These are phyloP conservation scores for Wallacemonas sp. DNA, from an alignment of 208 protist species.

Conservation along the genomic window DNA sequence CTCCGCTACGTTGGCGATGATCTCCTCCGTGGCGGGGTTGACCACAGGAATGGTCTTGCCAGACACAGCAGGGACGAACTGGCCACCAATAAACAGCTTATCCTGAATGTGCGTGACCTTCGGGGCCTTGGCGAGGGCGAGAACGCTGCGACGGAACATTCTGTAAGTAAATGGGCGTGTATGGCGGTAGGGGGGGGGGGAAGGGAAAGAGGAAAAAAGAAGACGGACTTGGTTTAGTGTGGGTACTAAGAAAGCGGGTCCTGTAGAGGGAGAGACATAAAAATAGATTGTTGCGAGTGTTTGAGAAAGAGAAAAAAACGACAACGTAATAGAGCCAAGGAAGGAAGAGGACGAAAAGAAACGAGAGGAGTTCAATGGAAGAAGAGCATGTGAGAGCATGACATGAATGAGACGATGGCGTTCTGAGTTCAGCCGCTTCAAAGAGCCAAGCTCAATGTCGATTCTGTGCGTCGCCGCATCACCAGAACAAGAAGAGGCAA, in stretches of 20 bases:
- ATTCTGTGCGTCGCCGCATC: too few relatives aligned
- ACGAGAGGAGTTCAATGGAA: too few relatives aligned
- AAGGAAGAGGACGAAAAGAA: too few relatives aligned
- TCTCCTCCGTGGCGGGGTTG: constrained; percentile 76
- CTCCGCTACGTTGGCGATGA: constrained; percentile 78
- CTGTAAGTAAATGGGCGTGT: neutral
- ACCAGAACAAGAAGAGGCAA: too few relatives aligned
- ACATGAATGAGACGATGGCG: too few relatives aligned
- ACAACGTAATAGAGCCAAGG: too few relatives aligned
- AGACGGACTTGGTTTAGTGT: neutral
- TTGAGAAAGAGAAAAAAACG: too few relatives aligned
- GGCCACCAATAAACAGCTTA: constrained; percentile 84
- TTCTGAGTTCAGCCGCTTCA: too few relatives aligned
- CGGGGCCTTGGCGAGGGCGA: constrained; percentile 6
- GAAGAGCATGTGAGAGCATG: too few relatives aligned
- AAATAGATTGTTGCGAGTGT: too few relatives aligned
- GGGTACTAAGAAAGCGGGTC: neutral
- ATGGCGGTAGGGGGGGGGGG: neutral
- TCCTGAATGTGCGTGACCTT: constrained; percentile 56
- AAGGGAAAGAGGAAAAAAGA: neutral
- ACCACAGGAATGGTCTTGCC: constrained; percentile 76
- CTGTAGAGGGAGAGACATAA: too few relatives aligned
- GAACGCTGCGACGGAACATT: constrained; percentile 16
- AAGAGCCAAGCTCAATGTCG: too few relatives aligned
- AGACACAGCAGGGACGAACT: constrained; percentile 72